Evolutionary conservation across 352 stramenopile genomes (phyloP).

Genomic region (Elongisporangium prolatum): DNA sequence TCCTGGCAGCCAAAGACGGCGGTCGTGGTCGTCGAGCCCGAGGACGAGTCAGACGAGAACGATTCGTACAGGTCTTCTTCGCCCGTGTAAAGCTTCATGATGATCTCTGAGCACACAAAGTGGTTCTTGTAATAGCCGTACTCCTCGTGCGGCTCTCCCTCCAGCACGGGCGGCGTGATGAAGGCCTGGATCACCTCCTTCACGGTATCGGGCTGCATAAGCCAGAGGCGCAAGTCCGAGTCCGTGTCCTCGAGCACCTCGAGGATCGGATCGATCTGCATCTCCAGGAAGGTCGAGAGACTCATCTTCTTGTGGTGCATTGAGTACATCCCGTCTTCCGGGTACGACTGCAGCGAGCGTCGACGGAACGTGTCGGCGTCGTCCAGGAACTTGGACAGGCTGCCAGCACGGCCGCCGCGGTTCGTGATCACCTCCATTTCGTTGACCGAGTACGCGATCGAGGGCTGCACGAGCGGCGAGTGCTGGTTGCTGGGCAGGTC

Average conservation of each 20-base stretch:
- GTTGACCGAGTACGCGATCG: conserved; percentile 75
- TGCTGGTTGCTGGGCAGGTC: conserved; percentile 3
- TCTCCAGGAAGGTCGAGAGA: conserved; percentile 60
- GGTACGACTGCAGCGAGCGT: conserved; percentile 67
- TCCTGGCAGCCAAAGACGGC: conserved; percentile 82
- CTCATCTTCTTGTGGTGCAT: conserved; percentile 68
- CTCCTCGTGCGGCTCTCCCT: conserved; percentile 75
- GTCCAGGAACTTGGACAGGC: conserved; percentile 78
- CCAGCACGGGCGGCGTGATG: conserved; percentile 70
- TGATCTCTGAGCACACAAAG: conserved; percentile 87
- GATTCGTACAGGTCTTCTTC: conserved; percentile 87
- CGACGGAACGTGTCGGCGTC: conserved; percentile 70
- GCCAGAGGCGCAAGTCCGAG: conserved; percentile 79
- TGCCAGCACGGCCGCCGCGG: conserved; percentile 57
- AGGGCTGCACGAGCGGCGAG: conserved; percentile 31
- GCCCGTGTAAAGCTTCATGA: conserved; percentile 88
- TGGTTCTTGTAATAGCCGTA: conserved; percentile 89
- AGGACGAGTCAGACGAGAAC: conserved; percentile 81
- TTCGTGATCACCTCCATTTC: conserved; percentile 85
- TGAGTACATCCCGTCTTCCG: conserved; percentile 52
- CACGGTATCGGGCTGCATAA: conserved; percentile 75
- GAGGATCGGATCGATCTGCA: conserved; percentile 83
- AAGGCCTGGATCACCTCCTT: conserved; percentile 77
- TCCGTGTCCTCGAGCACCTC: conserved; percentile 84
- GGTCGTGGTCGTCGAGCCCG: conserved; percentile 51